Evolutionary conservation across 305 asterid species (phyloP), one percentile per base, ranked within the genome.

Genomic region (Fraxinus latifolia): DNA sequence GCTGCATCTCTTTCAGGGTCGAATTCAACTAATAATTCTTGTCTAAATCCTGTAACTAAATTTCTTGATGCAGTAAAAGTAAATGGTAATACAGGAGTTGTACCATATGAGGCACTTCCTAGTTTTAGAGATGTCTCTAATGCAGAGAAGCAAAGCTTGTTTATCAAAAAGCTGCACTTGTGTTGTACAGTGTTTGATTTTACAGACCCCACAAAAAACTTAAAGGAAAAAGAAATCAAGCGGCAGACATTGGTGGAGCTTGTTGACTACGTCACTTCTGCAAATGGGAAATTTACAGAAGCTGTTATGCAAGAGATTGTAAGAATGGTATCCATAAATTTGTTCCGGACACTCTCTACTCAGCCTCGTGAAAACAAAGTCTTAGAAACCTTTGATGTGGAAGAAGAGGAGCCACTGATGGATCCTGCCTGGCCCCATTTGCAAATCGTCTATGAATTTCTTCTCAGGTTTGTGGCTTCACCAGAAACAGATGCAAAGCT

Each of bases 351-450:
- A 5, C 83, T 87, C 72, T 81, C 92, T 44, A 68, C 93, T 37
- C 93, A 91, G 78, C 88, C 92, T 78, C 91, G 92, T 80, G 94
- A 92, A 86, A 89, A 90, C 80, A 92, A 92, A 83, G 81, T 84
- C 58, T 19, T 89, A 50, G 94, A 88, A 86, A 92, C 87, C 32
- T 88, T 90, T 82, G 96, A 92, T 84, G 53, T 89, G 87, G 97
- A 91, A 71, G 95, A 92, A 83, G 95, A 91, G 31, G 95, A 92
- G 79, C 93, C 91, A 42, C 83, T 89, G 71, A 85, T 91, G 92
- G 95, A 92, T 74, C 92, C 92, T 11, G 85, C 90, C 9, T 92
- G 97, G 97, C 90, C 93, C 68, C 97, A 92, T 79, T 80, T 92
- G 87, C 93, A 92, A 83, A 89, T 92, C 47, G 95, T 91, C 36